Base-by-base conservation (phyloP, 306 rosid genomes). In the Vigna radiata region DNA sequence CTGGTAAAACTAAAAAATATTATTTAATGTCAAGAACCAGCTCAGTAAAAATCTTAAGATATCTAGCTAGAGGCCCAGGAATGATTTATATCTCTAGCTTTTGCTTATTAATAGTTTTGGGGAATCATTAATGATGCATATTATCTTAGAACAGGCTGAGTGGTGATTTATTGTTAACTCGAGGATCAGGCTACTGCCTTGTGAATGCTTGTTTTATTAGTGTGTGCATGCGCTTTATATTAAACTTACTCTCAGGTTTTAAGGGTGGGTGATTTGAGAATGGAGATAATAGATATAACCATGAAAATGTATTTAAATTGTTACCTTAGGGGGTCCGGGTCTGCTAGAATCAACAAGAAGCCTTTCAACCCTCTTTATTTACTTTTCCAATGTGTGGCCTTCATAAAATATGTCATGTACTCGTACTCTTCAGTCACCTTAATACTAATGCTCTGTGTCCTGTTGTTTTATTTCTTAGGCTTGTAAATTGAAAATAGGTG, bases 401-500 rank as follows among this genome's bases (percentile, higher is more conserved):
- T 41, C 46, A 41, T 41, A 36, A 36, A 36, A 41, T 9, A 19
- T 52, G 46, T 10, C 7, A 31, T 11, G 7, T n/a, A 0, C 25
- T 53, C 29, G 6, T 12, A 47, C 49, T 71, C 46, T 76, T 46
- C 37, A 44, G 15, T 23, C 56, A 67, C n/a, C 52, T 67, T 53
- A 48, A 33, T 68, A 41, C 48, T 67, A 53, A 68, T 49, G 61
- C 21, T 41, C 18, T 2, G 15, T 10, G 29, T 67, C 46, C 46
- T 23, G 8, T 9, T 63, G 69, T 73, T 48, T 79, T 11, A 46
- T 70, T 70, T 71, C 81, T 41, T 74, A 87, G 90, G 88, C 82
- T 53, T 87, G 90, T 70, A 87, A 82, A 70, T 73, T 87, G 83
- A 87, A 87, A 79, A 63, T 84, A 64, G 90, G 88, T 0, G 90